These are phyloP conservation scores for Leccinum fibrillosum DNA, from an alignment of 768 basidiomycete genomes.

Conservation along the genomic window DNA sequence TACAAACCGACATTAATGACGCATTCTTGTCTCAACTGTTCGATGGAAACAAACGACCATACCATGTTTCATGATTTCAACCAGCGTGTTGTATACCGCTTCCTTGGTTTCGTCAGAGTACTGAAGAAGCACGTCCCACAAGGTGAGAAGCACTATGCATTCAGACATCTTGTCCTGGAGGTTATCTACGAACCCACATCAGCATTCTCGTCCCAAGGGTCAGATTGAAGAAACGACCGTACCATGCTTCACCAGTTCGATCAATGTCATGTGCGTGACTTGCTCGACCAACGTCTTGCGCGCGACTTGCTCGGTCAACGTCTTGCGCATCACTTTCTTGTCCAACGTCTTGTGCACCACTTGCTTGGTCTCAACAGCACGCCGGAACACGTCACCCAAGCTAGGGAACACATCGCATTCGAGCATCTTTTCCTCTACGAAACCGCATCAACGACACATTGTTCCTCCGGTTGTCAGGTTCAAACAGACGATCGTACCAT, in stretches of 20 bases:
- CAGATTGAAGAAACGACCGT: too few species aligned
- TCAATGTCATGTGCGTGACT: too few species aligned
- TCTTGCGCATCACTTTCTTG: too few species aligned
- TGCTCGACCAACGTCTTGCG: too few species aligned
- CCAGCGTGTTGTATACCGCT: too few species aligned
- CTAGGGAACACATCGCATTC: slow-evolving; percentile 10
- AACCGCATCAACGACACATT: background rate
- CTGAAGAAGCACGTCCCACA: slow-evolving; percentile 18
- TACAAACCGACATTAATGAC: too few species aligned
- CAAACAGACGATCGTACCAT: slow-evolving; percentile 18
- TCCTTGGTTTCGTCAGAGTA: background rate
- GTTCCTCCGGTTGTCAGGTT: background rate
- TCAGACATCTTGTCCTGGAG: slow-evolving; percentile 13
- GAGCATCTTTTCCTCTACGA: slow-evolving; percentile 17
- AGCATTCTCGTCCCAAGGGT: background rate
- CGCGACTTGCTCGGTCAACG: too few species aligned
- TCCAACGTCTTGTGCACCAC: too few species aligned
- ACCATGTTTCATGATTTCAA: too few species aligned
- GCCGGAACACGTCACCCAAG: slow-evolving; percentile 21
- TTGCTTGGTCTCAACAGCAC: background rate
- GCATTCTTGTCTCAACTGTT: too few species aligned
- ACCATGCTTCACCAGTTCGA: too few species aligned
- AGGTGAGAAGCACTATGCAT: slow-evolving; percentile 8
- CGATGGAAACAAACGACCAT: too few species aligned
- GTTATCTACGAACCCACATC: slow-evolving; percentile 12